phyloP scores from a whole-genome alignment of 139 green algal genomes.

The Diplosphaera chodatii region DNA sequence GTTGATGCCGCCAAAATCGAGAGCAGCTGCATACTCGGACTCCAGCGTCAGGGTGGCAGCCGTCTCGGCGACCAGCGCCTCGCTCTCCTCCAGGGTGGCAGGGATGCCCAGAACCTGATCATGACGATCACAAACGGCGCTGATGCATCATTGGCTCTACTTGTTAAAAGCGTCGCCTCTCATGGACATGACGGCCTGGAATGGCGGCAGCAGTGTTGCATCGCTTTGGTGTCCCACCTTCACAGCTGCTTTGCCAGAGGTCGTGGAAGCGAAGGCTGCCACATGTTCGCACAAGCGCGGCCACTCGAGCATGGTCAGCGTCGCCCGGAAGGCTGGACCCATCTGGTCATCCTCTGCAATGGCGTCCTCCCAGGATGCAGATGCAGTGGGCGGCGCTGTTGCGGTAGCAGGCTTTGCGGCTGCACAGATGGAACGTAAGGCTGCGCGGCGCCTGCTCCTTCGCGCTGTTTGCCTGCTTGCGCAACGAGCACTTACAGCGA shows the following conservation, averaged over 20 bases:
- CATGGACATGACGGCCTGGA: no score
- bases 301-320: constrained; percentile 65
- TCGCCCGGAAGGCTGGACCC: constrained; percentile 44
- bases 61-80: constrained; percentile 50
- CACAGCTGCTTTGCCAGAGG: constrained; percentile 36
- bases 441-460: no score
- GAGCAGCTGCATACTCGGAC: constrained; percentile 34
- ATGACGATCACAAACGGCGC: no score
- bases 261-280: constrained; percentile 57
- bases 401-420: no score
- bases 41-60: constrained; percentile 45
- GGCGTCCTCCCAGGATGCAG: neutral
- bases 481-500: no score
- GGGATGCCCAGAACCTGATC: no score
- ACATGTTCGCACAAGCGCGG: constrained; percentile 53
- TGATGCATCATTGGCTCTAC: no score
- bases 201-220: no score
- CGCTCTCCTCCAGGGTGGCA: constrained; percentile 5
- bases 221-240: no score
- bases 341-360: constrained; percentile 3
- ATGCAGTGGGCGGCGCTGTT: neutral
- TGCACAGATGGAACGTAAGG: no score
- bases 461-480: no score
- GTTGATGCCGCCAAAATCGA: constrained; percentile 76
- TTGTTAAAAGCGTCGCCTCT: no score